Evolutionary conservation across 2,329 filamentous ascomycete genomes (phyloP).

Genomic region (Cercospora brassicicola): DNA sequence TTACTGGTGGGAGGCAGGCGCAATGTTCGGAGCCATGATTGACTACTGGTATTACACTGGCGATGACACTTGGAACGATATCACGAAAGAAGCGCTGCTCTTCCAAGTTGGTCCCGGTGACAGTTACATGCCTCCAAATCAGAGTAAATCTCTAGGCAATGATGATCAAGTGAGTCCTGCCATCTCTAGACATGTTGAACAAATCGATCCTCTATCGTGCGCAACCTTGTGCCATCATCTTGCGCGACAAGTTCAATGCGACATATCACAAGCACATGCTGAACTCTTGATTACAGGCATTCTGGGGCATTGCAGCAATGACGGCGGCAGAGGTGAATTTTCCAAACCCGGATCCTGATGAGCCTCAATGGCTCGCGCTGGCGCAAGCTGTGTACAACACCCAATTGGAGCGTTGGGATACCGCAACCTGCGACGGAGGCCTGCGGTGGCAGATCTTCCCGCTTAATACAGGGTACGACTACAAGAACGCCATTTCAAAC

Average conservation of each 20-base stretch:
- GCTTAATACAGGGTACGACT: slow-evolving; percentile 54
- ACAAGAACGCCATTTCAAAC: slow-evolving; percentile 53
- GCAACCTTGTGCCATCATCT: neutral
- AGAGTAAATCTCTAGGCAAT: slow-evolving; percentile 50
- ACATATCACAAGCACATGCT: neutral
- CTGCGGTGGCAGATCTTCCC: slow-evolving; percentile 41
- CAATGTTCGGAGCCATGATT: slow-evolving; percentile 65
- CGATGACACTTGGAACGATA: slow-evolving; percentile 63
- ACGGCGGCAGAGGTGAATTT: slow-evolving; percentile 56
- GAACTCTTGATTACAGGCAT: slow-evolving; percentile 47
- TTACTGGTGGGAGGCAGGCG: slow-evolving; percentile 71
- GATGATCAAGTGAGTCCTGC: slow-evolving; percentile 52
- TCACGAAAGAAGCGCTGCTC: slow-evolving; percentile 58
- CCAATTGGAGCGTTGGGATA: slow-evolving; percentile 43
- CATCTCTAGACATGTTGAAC: neutral
- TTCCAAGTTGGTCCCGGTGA: slow-evolving; percentile 58
- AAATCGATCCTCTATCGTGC: neutral
- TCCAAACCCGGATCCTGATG: slow-evolving; percentile 43
- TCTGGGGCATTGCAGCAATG: slow-evolving; percentile 60
- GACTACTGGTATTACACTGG: slow-evolving; percentile 71
- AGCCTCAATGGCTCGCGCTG: slow-evolving; percentile 50
- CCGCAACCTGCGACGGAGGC: slow-evolving; percentile 41
- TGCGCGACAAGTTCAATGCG: neutral
- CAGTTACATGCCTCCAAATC: slow-evolving; percentile 59
- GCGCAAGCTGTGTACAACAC: slow-evolving; percentile 47